Evolutionary conservation across 2,329 filamentous ascomycete species (phyloP), one percentile per base, ranked within the genome.

Genomic region (Plectosphaerella plurivora): DNA sequence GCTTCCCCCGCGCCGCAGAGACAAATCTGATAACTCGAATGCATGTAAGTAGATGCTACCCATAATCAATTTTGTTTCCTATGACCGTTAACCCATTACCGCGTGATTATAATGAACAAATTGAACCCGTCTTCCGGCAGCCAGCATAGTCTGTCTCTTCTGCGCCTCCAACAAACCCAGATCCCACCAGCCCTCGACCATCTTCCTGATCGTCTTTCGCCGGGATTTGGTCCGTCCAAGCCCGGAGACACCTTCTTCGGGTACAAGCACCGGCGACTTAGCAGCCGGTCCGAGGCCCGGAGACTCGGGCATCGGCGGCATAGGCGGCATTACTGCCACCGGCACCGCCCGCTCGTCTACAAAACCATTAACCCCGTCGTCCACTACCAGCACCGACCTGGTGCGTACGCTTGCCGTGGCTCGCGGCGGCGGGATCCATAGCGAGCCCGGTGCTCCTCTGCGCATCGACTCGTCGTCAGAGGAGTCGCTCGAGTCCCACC

Each of bases 101-200:
- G 11, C 28, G 11, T 33, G 28, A 33, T 33, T 33, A 12, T 2
- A 33, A 33, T 10, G 28, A 33, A 9, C 28, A 33, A 33, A 33
- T 33, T 12, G 9, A 12, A 33, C 28, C 28, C 28, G 28, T 33
- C 28, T 33, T 14, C 37, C 37, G 15, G 37, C 51, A 47, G 18
- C 50, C 16, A 71, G 63, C 45, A 68, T 52, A 8, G 66, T 70
- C 58, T 68, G 65, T 53, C 75, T 69, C 62, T 66, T 76, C 24
- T 77, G 70, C 63, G 67, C 75, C 24, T 77, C 75, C 51, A 80
- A 57, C 51, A 81, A 60, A 4, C 71, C 74, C 51, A 81, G 63
- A 63, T 81, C 77, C 77, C 78, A 81, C 77, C 77, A 81, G 5
- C 77, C 78, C 42, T 79, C 76, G 25, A 81, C 67, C 18, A 72